These are phyloP conservation scores for Primulina tabacum DNA, from an alignment of 257 asterid genomes.

Conservation along the genomic window DNA sequence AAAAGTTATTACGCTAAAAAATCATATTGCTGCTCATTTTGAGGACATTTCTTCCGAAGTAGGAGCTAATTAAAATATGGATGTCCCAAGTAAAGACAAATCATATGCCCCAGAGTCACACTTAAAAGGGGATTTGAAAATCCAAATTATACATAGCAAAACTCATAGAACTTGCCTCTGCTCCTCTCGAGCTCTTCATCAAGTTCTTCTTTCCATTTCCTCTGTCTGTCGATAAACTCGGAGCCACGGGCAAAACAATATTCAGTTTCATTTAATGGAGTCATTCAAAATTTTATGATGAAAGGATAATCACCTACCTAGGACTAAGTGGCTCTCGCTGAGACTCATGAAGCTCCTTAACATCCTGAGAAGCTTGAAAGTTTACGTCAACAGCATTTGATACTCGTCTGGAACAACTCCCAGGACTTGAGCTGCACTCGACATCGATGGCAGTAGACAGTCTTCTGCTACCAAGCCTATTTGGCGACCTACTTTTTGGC, in stretches of 20 bases:
- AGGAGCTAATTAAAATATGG: neutral
- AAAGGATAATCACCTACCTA: slow-evolving; percentile 43
- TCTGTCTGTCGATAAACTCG: slow-evolving; percentile 70
- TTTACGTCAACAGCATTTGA: slow-evolving; percentile 60
- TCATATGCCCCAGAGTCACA: slow-evolving; percentile 1
- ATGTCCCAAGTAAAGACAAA: neutral
- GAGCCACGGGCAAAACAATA: slow-evolving; percentile 29
- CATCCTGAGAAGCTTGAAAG: slow-evolving; percentile 50
- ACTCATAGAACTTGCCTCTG: slow-evolving; percentile 59
- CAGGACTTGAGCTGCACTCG: slow-evolving; percentile 62
- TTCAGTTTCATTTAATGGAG: slow-evolving; percentile 22
- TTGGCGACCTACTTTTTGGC: slow-evolving; percentile 93
- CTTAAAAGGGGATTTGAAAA: slow-evolving; percentile 10
- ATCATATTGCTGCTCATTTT: neutral
- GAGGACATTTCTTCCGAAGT: slow-evolving; percentile 2
- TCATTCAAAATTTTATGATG: slow-evolving; percentile 9
- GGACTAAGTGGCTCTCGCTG: slow-evolving; percentile 68
- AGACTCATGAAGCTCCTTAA: slow-evolving; percentile 49
- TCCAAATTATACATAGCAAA: slow-evolving; percentile 18
- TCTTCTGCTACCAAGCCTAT: slow-evolving; percentile 56
- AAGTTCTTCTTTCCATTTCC: slow-evolving; percentile 97
- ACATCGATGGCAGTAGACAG: slow-evolving; percentile 69
- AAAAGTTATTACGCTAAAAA: neutral
- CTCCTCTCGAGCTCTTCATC: slow-evolving; percentile 84
- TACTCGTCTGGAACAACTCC: slow-evolving; percentile 57